Conservation (phyloP, 192 early-diverging fungal species). For the Entrophospora sp. region DNA sequence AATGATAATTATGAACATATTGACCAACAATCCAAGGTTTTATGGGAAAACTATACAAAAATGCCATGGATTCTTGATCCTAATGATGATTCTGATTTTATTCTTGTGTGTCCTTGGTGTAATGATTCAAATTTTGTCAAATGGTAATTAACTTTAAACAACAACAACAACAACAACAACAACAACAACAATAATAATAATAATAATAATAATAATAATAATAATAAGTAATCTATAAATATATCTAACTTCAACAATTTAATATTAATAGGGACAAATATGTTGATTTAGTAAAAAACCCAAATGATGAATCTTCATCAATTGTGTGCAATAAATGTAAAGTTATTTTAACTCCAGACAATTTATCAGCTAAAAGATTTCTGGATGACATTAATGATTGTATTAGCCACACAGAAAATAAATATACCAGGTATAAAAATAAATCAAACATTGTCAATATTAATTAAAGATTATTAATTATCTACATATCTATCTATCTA, state of each 20-base stretch:
- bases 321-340: not conserved
- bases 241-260: not conserved
- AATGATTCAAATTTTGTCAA: not conserved
- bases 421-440: not conserved
- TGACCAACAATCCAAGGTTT: not conserved
- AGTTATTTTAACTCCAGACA: not conserved
- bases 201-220: not conserved
- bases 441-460: not conserved
- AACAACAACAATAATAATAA: no score
- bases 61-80: constrained; percentile 17
- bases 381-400: constrained; percentile 7
- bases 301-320: no score
- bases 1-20: not conserved
- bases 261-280: not conserved
- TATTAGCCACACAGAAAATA: not conserved
- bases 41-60: constrained; percentile 6
- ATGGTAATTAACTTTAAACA: not conserved
- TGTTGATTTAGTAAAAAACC: not conserved
- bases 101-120: constrained; percentile 8
- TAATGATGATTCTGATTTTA: constrained; percentile 7
- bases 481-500: not conserved
- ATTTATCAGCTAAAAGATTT: constrained; percentile 2
- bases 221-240: not conserved
- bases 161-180: no score
- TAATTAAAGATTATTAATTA: not conserved